phyloP scores from a whole-genome alignment of 2,329 filamentous ascomycete genomes.

The Whalleya microplaca region DNA sequence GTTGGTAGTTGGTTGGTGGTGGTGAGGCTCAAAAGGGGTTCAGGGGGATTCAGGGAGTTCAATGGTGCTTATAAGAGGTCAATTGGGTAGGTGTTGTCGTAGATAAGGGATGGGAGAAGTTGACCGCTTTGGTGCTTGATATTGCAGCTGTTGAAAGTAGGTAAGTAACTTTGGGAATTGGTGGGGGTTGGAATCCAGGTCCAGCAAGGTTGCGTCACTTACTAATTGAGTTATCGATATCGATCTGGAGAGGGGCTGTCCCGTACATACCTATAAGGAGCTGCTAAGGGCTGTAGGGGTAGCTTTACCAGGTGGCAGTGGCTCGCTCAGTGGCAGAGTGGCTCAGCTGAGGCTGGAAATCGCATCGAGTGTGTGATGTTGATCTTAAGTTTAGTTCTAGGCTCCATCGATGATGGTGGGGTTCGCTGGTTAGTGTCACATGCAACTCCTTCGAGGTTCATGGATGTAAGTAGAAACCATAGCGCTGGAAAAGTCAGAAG shows the following conservation, averaged over 20 bases:
- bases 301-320: too few species aligned
- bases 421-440: slow-evolving; percentile 26
- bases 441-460: slow-evolving; percentile 17
- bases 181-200: background rate
- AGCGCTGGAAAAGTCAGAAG: too few species aligned
- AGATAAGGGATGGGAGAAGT: background rate
- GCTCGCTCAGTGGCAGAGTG: too few species aligned
- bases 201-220: slow-evolving; percentile 12
- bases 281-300: too few species aligned
- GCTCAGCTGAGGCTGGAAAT: too few species aligned
- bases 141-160: background rate
- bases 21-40: background rate
- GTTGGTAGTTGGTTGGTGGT: background rate
- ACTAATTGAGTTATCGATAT: background rate
- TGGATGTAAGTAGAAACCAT: slow-evolving; percentile 1
- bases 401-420: slow-evolving; percentile 7
- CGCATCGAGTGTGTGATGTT: too few species aligned
- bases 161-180: background rate
- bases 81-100: background rate
- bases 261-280: too few species aligned
- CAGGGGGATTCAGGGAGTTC: background rate
- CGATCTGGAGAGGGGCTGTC: background rate
- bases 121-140: background rate
- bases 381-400: too few species aligned
- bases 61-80: background rate